These are phyloP conservation scores for Psilocybe subaeruginosa DNA, from an alignment of 768 basidiomycete genomes.

Conservation along the genomic window DNA sequence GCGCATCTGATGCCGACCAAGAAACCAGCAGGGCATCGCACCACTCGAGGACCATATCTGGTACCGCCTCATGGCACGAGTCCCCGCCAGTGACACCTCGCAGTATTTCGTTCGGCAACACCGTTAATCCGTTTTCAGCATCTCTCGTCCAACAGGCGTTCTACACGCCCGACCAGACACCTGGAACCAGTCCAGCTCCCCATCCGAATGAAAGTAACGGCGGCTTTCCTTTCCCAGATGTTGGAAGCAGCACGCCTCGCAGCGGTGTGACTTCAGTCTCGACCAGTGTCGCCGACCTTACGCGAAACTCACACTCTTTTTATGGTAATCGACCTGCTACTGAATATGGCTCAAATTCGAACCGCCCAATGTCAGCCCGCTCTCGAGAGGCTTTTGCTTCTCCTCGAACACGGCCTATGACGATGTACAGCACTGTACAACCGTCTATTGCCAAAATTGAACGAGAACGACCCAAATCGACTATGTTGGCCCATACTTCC, in stretches of 20 bases:
- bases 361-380: conserved; percentile 39
- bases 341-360: conserved; percentile 31
- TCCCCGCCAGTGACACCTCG: conserved; percentile 47
- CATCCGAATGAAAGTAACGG: conserved; percentile 20
- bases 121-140: conserved; percentile 53
- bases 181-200: conserved; percentile 27
- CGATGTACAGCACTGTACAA: conserved; percentile 53
- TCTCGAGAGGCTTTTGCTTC: conserved; percentile 61
- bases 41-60: conserved; percentile 39
- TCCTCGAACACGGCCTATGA: conserved; percentile 60
- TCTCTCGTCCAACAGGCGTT: conserved; percentile 46
- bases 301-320: conserved; percentile 41
- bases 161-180: conserved; percentile 35
- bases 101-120: conserved; percentile 34
- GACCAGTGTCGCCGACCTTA: conserved; percentile 47
- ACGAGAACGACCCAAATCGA: conserved; percentile 51
- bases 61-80: conserved; percentile 32
- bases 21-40: conserved; percentile 26
- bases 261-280: conserved; percentile 40
- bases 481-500: conserved; percentile 41
- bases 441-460: conserved; percentile 39
- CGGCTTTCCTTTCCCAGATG: conserved; percentile 38
- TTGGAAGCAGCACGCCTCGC: conserved; percentile 27
- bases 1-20: conserved; percentile 31
- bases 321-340: conserved; percentile 38